phyloP scores from a whole-genome alignment of 1,284 basidiomycete genomes.

The Agroathelia rolfsii region DNA sequence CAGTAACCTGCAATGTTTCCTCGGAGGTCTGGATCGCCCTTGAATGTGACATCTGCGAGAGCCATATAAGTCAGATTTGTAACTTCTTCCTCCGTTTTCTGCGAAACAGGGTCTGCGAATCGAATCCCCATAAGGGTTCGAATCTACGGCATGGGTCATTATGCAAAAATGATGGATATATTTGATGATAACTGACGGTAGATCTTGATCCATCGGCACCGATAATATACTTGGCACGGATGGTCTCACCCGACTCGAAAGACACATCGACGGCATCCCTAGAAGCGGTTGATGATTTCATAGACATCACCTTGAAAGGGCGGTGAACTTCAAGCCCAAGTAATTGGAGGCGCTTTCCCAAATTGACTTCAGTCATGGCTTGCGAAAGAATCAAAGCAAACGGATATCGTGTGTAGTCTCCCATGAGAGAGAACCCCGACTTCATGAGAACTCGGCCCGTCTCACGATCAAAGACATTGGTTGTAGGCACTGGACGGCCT shows the following conservation, averaged over 20 bases:
- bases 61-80: slow-evolving; percentile 16
- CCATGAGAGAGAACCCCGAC: slow-evolving; percentile 24
- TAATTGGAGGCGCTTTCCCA: slow-evolving; percentile 26
- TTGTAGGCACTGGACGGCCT: slow-evolving; percentile 24
- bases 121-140: slow-evolving; percentile 13
- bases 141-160: slow-evolving; percentile 17
- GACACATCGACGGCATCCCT: slow-evolving; percentile 27
- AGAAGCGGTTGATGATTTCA: slow-evolving; percentile 19
- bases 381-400: slow-evolving; percentile 37
- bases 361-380: slow-evolving; percentile 32
- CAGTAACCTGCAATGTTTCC: no score
- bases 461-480: slow-evolving; percentile 23
- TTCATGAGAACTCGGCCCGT: slow-evolving; percentile 20
- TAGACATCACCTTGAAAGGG: slow-evolving; percentile 25
- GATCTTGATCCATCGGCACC: slow-evolving; percentile 51
- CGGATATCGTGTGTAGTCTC: slow-evolving; percentile 33
- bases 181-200: slow-evolving; percentile 23
- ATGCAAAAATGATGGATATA: neutral
- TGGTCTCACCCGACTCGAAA: slow-evolving; percentile 39
- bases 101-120: slow-evolving; percentile 20
- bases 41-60: slow-evolving; percentile 21
- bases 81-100: slow-evolving; percentile 10
- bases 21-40: slow-evolving; percentile 7
- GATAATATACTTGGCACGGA: slow-evolving; percentile 38
- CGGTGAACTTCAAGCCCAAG: slow-evolving; percentile 24